phyloP scores from a whole-genome alignment of 2,329 filamentous ascomycete species.

The Aspergillus unguis region DNA sequence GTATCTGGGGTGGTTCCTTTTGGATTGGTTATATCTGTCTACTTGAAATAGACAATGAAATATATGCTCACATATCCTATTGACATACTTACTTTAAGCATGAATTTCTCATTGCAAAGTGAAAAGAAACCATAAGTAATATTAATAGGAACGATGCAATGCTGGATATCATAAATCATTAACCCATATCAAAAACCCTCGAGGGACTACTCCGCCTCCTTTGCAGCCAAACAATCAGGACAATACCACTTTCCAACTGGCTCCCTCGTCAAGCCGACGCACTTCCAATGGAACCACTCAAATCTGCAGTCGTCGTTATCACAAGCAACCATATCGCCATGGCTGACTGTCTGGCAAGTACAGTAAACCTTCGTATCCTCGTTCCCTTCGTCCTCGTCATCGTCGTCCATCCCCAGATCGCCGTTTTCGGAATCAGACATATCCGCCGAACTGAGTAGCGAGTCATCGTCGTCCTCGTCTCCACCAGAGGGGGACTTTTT shows the following conservation, averaged over 20 bases:
- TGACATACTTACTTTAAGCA: too few species aligned
- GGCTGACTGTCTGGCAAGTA: constrained; percentile 62
- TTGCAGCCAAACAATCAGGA: constrained; percentile 46
- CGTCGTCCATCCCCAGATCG: constrained; percentile 42
- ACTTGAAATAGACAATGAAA: too few species aligned
- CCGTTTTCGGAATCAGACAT: constrained; percentile 47
- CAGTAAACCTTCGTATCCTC: constrained; percentile 63
- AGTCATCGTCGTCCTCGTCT: constrained; percentile 52
- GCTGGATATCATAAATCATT: constrained; percentile 3
- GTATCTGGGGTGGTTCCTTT: constrained; percentile 9
- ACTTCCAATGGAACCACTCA: constrained; percentile 67
- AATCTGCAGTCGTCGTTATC: constrained; percentile 63
- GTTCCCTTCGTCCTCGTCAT: constrained; percentile 49
- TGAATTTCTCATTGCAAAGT: not conserved
- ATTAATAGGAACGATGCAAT: not conserved
- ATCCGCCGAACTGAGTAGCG: constrained; percentile 51
- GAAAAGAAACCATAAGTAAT: not conserved
- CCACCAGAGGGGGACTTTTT: constrained; percentile 45
- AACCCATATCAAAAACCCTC: not conserved
- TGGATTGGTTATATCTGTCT: constrained; percentile 6
- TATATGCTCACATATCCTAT: too few species aligned
- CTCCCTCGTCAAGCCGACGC: constrained; percentile 59
- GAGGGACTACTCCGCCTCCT: constrained; percentile 4
- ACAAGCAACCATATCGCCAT: constrained; percentile 66
- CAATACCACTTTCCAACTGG: constrained; percentile 59